Base-by-base conservation (phyloP, 2,329 filamentous ascomycete species). In the Onygena corvina region DNA sequence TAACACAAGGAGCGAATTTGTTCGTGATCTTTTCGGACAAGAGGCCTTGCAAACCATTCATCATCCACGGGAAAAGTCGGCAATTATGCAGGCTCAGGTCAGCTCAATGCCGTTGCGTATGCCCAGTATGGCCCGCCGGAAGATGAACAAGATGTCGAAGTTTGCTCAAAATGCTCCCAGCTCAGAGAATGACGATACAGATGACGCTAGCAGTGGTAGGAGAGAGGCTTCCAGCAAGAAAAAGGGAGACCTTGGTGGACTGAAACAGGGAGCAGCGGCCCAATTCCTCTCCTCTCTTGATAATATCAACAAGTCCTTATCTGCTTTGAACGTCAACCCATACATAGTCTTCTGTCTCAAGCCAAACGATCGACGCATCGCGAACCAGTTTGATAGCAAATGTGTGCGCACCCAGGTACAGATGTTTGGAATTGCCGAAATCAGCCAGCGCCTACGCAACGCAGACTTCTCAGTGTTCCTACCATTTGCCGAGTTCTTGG, bases 371-470 rank as follows among this genome's bases (percentile, higher is more conserved):
- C 79, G 92, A 48, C 81, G 92, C 46, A 98, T 98, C 57, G 90
- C 92, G 53, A 98, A 98, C 58, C 92, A 98, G 61, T 98, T 96
- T 59, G 92, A 98, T 66, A 95, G 88, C 76, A 96, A 96, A 67
- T 98, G 92, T 63, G 92, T 98, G 18, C 82, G 92, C 3, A 86
- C 85, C 8, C 92, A 98, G 63, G 78, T 98, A 1, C 90, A 96
- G 62, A 94, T 88, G 0, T 86, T 96, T 57, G 92, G 92, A 27
- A 94, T 98, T 60, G 89, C 89, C 1, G 92, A 98, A 63, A 95
- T 98, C 65, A 94, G 89, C 62, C 89, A 95, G 62, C 79, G 92
- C 16, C 75, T 98, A 33, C 80, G 89, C 46, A 90, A 90, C 49
- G 90, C 90, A 0, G 92, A 98, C 65, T 96, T 95, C 70, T 94